Conservation (phyloP, 2,329 filamentous ascomycete genomes). For the Talaromyces sp. region DNA sequence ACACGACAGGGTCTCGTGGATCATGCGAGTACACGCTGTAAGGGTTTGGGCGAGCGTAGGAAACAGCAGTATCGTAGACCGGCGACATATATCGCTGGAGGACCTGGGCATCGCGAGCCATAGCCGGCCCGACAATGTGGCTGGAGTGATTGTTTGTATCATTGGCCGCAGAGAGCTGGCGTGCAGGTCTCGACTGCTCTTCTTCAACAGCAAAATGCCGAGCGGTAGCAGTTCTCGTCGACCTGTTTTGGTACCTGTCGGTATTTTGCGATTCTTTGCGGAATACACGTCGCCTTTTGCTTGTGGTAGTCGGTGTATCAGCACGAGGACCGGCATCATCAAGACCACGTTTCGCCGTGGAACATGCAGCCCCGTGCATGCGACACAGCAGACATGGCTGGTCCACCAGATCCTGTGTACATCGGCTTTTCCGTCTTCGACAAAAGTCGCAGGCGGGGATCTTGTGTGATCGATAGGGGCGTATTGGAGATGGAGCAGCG, state of each 20-base stretch:
- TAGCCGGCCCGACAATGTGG: conserved; percentile 48
- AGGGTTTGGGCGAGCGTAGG: conserved; percentile 6
- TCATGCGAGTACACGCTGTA: conserved; percentile 12
- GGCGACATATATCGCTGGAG: conserved; percentile 44
- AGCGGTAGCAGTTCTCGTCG: background rate
- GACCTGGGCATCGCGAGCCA: conserved; percentile 48
- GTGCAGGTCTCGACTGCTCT: background rate
- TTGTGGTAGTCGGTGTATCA: background rate
- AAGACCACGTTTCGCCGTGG: conserved; percentile 3
- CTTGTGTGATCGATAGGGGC: conserved; percentile 17
- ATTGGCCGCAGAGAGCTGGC: background rate
- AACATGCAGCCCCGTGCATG: conserved; percentile 14
- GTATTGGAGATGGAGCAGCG: background rate
- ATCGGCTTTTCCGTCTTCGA: conserved; percentile 16
- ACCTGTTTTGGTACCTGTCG: background rate
- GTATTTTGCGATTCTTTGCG: background rate
- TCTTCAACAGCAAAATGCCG: background rate
- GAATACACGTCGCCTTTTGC: background rate
- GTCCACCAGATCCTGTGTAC: conserved; percentile 13
- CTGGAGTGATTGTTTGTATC: conserved; percentile 14
- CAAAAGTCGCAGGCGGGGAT: conserved; percentile 18
- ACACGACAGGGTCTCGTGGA: conserved; percentile 18
- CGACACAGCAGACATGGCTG: conserved; percentile 15
- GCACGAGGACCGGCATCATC: background rate
- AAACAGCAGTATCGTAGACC: conserved; percentile 11